Base-by-base conservation (phyloP, 2,329 filamentous ascomycete species). In the Talaromyces sp. region DNA sequence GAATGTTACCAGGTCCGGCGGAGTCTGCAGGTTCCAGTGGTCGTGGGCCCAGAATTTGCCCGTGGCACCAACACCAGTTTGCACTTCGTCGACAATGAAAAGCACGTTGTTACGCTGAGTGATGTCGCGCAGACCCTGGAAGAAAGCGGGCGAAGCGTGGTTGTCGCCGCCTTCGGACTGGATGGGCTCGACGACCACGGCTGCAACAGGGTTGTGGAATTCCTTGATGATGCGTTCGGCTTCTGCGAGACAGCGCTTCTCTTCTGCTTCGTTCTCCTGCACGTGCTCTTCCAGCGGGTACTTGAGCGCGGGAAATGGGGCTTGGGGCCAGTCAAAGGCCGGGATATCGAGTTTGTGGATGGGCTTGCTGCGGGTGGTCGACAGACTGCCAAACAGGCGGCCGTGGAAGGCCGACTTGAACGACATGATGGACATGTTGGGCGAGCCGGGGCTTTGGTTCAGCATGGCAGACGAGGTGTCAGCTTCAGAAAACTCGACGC, bases 41-140 rank as follows among this genome's bases (percentile, higher is more conserved):
- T 96, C 91, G 80, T 96, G 92, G 9, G 92, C 92, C 92, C 92
- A 96, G 86, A 96, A 96, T 75, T 90, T 92, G 68, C 92, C 92
- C 0, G 92, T 96, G 43, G 92, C 91, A 68, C 92, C 92, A 27
- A 96, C 88, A 73, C 92, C 92, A 7, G 92, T 96, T 79, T 96
- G 92, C 11, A 96, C 92, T 79, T 96, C 92, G 74, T 96, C 92
- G 65, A 95, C 92, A 71, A 96, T 96, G 75, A 96, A 81, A 61
- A 95, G 85, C 31, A 96, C 84, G 67, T 87, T 83, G 67, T 71
- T 71, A 56, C 74, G 74, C 70, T 85, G 84, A 43, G 92, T 96
- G 63, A 96, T 76, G 50, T 86, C 88, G 62, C 92, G 89, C 56
- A 96, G 85, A 61, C 88, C 88, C 63, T 83, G 86, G 88, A 96